These are phyloP conservation scores for Cladosporium sp. DNA, from an alignment of 2,329 filamentous ascomycete genomes.

Conservation along the genomic window DNA sequence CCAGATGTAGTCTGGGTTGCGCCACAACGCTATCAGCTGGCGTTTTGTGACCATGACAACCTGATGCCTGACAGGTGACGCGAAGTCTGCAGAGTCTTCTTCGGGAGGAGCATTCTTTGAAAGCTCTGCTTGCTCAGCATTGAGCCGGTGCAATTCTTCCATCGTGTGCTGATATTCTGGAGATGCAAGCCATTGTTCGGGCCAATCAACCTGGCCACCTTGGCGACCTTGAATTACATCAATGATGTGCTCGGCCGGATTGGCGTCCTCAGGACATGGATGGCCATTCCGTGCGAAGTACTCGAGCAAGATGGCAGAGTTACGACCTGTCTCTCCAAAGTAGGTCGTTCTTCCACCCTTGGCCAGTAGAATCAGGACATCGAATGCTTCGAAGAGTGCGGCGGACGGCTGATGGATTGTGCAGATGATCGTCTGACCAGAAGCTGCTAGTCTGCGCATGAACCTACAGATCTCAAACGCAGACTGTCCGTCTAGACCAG, in stretches of 20 bases:
- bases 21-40: conserved; percentile 57
- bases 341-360: conserved; percentile 63
- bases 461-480: conserved; percentile 53
- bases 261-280: conserved; percentile 48
- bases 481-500: conserved; percentile 64
- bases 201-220: conserved; percentile 45
- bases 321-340: conserved; percentile 55
- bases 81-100: conserved; percentile 35
- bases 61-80: conserved; percentile 34
- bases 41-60: conserved; percentile 26
- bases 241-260: conserved; percentile 53
- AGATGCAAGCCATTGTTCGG: conserved; percentile 41
- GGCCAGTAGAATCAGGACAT: conserved; percentile 60
- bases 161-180: conserved; percentile 17
- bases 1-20: conserved; percentile 63
- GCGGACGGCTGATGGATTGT: conserved; percentile 70
- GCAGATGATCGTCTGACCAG: conserved; percentile 63
- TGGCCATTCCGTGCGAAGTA: conserved; percentile 53
- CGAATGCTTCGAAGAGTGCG: conserved; percentile 63
- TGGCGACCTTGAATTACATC: conserved; percentile 36
- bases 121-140: conserved; percentile 30
- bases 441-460: conserved; percentile 60
- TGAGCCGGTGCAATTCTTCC: conserved; percentile 40
- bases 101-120: conserved; percentile 35
- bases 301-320: conserved; percentile 38